Evolutionary conservation across 2,329 filamentous ascomycete genomes (phyloP), one percentile per base, ranked within the genome.

Genomic region (Diaporthe longicolla): DNA sequence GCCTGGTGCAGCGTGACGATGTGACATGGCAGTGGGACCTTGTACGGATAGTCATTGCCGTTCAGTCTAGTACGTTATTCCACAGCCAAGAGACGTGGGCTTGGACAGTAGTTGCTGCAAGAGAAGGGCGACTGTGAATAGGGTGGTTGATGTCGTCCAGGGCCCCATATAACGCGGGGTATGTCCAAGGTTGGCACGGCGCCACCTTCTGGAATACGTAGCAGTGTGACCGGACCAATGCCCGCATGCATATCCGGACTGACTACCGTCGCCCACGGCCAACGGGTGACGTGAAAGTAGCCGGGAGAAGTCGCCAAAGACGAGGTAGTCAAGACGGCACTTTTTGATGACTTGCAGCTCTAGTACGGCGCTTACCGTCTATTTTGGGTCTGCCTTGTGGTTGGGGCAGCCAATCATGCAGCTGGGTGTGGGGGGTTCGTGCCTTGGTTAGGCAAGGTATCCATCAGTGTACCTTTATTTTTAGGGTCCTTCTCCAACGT

Each of bases 291-390:
- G 40, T 26, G 43, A 35, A 48, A 52, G 29, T 29, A 70, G 68
- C 26, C 40, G 69, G 26, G 26, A 70, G 21, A 61, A n/a, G 19
- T 24, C 35, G 19, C 48, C 15, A 24, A 3, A 26, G 4, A 32
- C 9, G 21, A 50, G 48, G 55, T 9, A 61, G 43, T 54, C 57
- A 29, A 17, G 50, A 11, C n/a, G 57, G 57, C 70, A 61, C 57
- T 59, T 59, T 40, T 54, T 55, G 70, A 71, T 63, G 70, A 71
- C 70, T 40, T 63, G 40, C 66, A 70, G 66, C 37, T 58, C 40
- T 70, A 55, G 70, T 1, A 59, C 57, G 70, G 70, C 70, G 70
- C 70, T 71, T 71, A 61, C 57, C 21, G 48, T 48, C 50, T 71
- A 71, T 71, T 71, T 71, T 45, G 5, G 57, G 68, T 26, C 15